Percentiles rank a stretch among this genome's conserved stretches.
Conservation (phyloP, 2,329 filamentous ascomycete species). For the Hymenoscyphus albidus region DNA sequence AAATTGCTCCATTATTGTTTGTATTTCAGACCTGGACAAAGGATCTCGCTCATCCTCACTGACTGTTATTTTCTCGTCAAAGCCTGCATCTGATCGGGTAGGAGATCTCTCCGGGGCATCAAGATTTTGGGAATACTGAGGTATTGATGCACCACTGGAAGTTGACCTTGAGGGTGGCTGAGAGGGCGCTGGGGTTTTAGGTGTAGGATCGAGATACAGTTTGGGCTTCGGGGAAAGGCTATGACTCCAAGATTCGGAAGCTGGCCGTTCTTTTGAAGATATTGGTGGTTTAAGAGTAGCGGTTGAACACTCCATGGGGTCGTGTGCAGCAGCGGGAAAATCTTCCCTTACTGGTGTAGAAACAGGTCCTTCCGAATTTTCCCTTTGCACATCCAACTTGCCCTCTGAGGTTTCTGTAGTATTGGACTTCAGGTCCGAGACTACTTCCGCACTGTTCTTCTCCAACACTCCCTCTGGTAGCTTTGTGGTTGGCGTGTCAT, state of each 20-base stretch:
- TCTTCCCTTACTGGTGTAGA: not conserved
- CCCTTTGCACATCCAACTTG: conserved; percentile 8
- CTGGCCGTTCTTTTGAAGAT: conserved; percentile 10
- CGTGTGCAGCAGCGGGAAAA: conserved; percentile 7
- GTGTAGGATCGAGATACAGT: conserved; percentile 47
- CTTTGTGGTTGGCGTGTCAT: not conserved
- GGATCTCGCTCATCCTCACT: conserved; percentile 64
- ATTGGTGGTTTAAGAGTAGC: conserved; percentile 34
- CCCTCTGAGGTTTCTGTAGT: not conserved
- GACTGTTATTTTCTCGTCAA: conserved; percentile 53
- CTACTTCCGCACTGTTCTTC: conserved; percentile 5
- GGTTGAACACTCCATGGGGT: conserved; percentile 35
- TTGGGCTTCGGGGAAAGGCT: conserved; percentile 23
- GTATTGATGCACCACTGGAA: conserved; percentile 35
- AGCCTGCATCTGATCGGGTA: conserved; percentile 50
- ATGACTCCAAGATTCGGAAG: conserved; percentile 9
- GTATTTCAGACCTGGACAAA: conserved; percentile 78
- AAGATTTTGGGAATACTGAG: conserved; percentile 35
- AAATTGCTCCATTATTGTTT: conserved; percentile 97
- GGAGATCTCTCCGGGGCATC: conserved; percentile 39
- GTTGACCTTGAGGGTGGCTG: conserved; percentile 39
- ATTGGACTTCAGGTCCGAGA: not conserved
- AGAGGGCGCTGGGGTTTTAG: conserved; percentile 41
- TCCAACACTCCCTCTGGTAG: not conserved
- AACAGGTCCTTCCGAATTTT: conserved; percentile 1